A percentile compares a stretch with the other conserved stretches of the same genome.
These are phyloP conservation scores for Davidsoniella virescens DNA, from an alignment of 2,329 filamentous ascomycete genomes.

Conservation along the genomic window DNA sequence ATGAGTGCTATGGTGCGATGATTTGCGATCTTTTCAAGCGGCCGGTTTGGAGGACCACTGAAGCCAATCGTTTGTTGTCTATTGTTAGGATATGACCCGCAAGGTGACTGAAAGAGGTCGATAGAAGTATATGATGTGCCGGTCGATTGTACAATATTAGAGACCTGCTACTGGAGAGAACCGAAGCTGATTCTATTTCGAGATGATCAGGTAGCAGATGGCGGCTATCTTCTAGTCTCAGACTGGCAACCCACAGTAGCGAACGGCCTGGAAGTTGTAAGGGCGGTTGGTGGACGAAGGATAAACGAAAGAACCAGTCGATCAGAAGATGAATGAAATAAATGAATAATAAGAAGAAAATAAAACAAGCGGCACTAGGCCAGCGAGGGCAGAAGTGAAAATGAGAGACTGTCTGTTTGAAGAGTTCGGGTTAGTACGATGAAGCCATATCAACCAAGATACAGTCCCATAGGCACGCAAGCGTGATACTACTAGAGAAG, in stretches of 20 bases:
- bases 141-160: neutral
- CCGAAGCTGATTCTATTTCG: no score
- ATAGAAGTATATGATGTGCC: neutral
- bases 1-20: neutral
- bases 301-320: slow-evolving; percentile 5
- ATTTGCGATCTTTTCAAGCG: neutral
- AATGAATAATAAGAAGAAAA: neutral
- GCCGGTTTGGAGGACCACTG: neutral
- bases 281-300: neutral
- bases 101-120: neutral
- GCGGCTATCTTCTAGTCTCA: no score
- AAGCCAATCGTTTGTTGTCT: no score
- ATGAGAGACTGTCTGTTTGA: neutral
- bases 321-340: neutral
- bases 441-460: slow-evolving; percentile 1
- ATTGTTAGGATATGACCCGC: no score
- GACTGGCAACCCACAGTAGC: no score
- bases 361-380: slow-evolving; percentile 2
- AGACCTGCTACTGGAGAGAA: no score
- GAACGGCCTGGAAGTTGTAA: neutral
- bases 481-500: neutral
- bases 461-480: neutral
- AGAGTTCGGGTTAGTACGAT: neutral
- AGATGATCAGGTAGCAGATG: no score
- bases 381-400: neutral